A percentile compares a stretch with the other conserved stretches of the same genome.
These are phyloP conservation scores for Phaeosphaeriaceae sp. DNA, from an alignment of 2,329 filamentous ascomycete genomes.

Conservation along the genomic window DNA sequence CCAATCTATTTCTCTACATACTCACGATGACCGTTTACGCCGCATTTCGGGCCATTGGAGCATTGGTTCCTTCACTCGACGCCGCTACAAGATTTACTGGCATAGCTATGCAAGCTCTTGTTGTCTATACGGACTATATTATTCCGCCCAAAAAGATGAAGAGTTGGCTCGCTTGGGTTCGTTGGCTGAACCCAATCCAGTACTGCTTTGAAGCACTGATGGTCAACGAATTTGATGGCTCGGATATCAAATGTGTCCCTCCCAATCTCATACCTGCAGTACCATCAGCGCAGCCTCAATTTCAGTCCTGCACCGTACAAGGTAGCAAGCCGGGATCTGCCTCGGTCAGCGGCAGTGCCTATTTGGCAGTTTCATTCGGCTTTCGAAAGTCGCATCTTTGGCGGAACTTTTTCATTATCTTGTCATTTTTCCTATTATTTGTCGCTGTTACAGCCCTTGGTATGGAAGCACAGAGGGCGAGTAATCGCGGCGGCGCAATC, in stretches of 20 bases:
- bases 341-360: slow-evolving; percentile 62
- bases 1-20: slow-evolving; percentile 67
- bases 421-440: slow-evolving; percentile 49
- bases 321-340: slow-evolving; percentile 59
- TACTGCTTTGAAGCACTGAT: slow-evolving; percentile 80
- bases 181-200: slow-evolving; percentile 76
- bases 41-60: slow-evolving; percentile 48
- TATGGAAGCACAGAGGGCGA: neutral
- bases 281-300: slow-evolving; percentile 52
- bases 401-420: slow-evolving; percentile 53
- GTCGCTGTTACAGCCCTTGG: slow-evolving; percentile 56
- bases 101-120: slow-evolving; percentile 48
- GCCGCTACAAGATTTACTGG: slow-evolving; percentile 49
- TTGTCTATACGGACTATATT: slow-evolving; percentile 38
- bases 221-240: slow-evolving; percentile 75
- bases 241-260: slow-evolving; percentile 61
- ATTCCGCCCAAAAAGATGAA: slow-evolving; percentile 65
- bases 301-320: slow-evolving; percentile 62
- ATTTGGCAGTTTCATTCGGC: slow-evolving; percentile 58
- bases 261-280: slow-evolving; percentile 57
- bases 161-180: slow-evolving; percentile 80
- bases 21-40: slow-evolving; percentile 52
- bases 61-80: slow-evolving; percentile 43
- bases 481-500: neutral
- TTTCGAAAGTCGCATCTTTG: slow-evolving; percentile 31